Base-by-base conservation (phyloP, 192 early-diverging fungal genomes). In the Geosiphon pyriformis region DNA sequence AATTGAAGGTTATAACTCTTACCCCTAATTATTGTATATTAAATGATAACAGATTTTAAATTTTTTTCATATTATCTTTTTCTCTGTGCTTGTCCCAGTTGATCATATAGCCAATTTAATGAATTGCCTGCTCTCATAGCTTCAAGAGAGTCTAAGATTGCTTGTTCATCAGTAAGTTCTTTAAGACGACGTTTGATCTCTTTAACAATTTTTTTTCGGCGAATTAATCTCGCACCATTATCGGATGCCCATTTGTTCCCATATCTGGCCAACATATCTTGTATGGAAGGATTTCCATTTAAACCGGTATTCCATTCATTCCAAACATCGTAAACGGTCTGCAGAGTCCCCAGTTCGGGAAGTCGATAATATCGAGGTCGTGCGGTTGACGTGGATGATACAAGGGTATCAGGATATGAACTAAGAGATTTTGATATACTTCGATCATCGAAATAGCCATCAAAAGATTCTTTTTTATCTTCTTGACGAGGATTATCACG, bases 291-390 rank as follows among this genome's bases (percentile, higher is more conserved):
- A 64, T 64, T 52, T 32, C 49, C 61, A 52, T 51, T 22, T 17
- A 64, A 22, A 34, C 61, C 61, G 12, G 26, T 29, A 32, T 52
- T 49, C 61, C 61, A 64, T 34, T 64, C 61, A 53, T 64, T 64
- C 61, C 61, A 64, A 2, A 64, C 61, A 64, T 64, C 61, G 33
- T 50, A 33, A 23, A 64, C 61, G 17, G 49, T 52, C 31, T 23
- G 22, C 7, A 64, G 27, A 2, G 61, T 34, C 18, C 49, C 61
- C 34, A 64, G 34, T 32, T 64, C 61, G 7, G 61, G 61, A 32
- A 64, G 30, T 31, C 4, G 17, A 64, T 64, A 20, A 34, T 64
- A 64, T 26, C 27, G 22, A 1, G 60, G 60, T 11, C 20, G 34
- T 29, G 25, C 17, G 27, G 18, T 20, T 8, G 27, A 4, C 22